A percentile compares a stretch with the other conserved stretches of the same genome.
These are phyloP conservation scores for Jamesozyma spencerorum DNA, from an alignment of 805 yeast genomes.

Conservation along the genomic window DNA sequence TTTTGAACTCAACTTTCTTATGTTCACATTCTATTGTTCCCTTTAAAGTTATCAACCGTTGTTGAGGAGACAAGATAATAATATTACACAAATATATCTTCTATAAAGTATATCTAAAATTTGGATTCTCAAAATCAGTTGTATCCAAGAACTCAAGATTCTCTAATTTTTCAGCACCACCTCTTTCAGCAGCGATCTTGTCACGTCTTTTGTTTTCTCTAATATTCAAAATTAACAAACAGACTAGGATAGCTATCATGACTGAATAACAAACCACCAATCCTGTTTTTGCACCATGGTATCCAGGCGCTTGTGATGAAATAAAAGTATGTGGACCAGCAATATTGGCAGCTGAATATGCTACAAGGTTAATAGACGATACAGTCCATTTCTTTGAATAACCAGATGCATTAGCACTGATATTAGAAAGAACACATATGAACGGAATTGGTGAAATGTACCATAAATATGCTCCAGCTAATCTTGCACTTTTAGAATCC, in stretches of 20 bases:
- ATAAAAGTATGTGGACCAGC: slow-evolving; percentile 69
- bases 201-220: slow-evolving; percentile 39
- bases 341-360: slow-evolving; percentile 59
- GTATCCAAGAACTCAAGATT: slow-evolving; percentile 34
- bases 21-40: no score
- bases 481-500: slow-evolving; percentile 27
- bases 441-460: slow-evolving; percentile 31
- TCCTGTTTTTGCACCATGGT: slow-evolving; percentile 45
- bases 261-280: slow-evolving; percentile 41
- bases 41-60: no score
- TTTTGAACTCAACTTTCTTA: no score
- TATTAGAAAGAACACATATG: slow-evolving; percentile 29
- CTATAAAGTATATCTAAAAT: slow-evolving; percentile 31
- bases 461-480: slow-evolving; percentile 32
- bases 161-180: slow-evolving; percentile 14
- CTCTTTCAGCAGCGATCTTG: slow-evolving; percentile 14
- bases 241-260: slow-evolving; percentile 31
- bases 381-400: slow-evolving; percentile 61
- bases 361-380: slow-evolving; percentile 50
- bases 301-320: slow-evolving; percentile 48
- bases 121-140: slow-evolving; percentile 37
- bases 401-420: slow-evolving; percentile 53
- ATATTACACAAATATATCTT: no score
- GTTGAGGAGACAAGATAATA: no score
- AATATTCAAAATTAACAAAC: slow-evolving; percentile 23